Evolutionary conservation across 2,329 filamentous ascomycete genomes (phyloP), one percentile per base, ranked within the genome.

Genomic region (Fusarium paranaense): DNA sequence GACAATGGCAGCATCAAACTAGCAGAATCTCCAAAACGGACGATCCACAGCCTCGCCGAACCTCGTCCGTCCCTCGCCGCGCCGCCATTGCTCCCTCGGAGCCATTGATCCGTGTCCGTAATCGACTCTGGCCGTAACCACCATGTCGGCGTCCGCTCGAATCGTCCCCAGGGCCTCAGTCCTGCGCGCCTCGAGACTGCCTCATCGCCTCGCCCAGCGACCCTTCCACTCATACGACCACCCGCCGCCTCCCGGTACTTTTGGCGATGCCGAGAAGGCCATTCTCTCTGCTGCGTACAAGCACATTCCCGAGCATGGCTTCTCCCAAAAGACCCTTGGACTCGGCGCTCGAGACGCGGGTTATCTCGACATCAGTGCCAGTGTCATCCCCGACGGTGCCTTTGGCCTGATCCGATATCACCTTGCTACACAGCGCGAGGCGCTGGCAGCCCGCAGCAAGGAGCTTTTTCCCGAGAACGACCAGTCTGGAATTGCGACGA

Each of bases 401-500:
- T 97, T 97, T 84, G 92, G 94, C 77, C 87, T 99, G 32, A 91
- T 98, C 75, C 89, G 89, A 40, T 97, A 92, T 81, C 92, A 97
- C 81, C 88, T 97, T 16, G 87, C 92, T 52, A 90, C 86, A 13
- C 90, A 93, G 81, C 88, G 94, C 47, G 83, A 90, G 67, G 88
- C 85, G 6, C 84, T 97, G n/a, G 85, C 85, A 10, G 76, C 75
- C 42, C 84, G 78, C 64, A 83, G 80, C 61, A 74, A 78, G 3
- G 75, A 81, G 13, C 71, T 89, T 3, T 83, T 90, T 81, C 52
- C 82, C 0, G 80, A 82, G 6, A 77, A 75, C 20, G 75, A 81
- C 11, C 73, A 81, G 67, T 74, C 86, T 57, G 86, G 87, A 6
- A 83, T 93, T 3, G 88, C 90, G 14, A 86, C 86, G 5, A 95